Conservation (phyloP, 2,329 filamentous ascomycete species). For the Sporothrix schenckii region DNA sequence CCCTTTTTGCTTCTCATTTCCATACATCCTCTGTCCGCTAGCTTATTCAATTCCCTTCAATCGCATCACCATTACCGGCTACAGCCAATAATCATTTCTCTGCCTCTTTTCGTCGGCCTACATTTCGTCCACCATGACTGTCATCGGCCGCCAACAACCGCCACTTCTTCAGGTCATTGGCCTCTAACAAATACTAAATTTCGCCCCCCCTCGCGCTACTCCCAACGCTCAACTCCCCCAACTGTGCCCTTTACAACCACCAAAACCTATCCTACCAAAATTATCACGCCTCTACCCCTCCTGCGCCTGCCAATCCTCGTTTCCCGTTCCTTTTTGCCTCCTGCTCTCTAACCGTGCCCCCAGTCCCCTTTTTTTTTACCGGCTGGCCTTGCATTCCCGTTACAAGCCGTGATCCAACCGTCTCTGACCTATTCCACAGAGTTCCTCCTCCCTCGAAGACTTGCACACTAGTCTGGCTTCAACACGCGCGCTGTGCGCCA, state of each 20-base stretch:
- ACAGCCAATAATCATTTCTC: slow-evolving; percentile 7
- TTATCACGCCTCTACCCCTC: slow-evolving; percentile 27
- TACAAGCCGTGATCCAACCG: slow-evolving; percentile 8
- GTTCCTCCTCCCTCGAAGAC: background rate
- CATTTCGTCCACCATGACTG: slow-evolving; percentile 32
- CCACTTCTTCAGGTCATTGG: slow-evolving; percentile 32
- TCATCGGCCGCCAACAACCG: slow-evolving; percentile 26
- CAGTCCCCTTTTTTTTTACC: slow-evolving; percentile 20
- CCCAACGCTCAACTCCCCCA: background rate
- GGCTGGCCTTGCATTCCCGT: slow-evolving; percentile 23
- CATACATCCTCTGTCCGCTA: background rate
- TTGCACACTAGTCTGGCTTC: slow-evolving; percentile 11
- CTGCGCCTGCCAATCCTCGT: background rate
- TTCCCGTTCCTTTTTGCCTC: slow-evolving; percentile 24
- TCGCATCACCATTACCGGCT: slow-evolving; percentile 11
- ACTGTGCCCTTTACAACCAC: background rate
- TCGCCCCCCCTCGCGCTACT: slow-evolving; percentile 21
- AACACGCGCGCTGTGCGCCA: background rate
- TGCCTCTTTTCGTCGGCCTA: background rate
- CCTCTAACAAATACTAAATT: slow-evolving; percentile 32
- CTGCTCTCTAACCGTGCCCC: slow-evolving; percentile 20
- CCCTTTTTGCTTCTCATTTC: background rate
- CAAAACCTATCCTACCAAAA: background rate
- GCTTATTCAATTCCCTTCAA: background rate
- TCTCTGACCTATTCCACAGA: slow-evolving; percentile 19